A percentile compares a stretch with the other conserved stretches of the same genome.
These are phyloP conservation scores for Orobanche coerulescens DNA, from an alignment of 257 asterid species.

Conservation along the genomic window DNA sequence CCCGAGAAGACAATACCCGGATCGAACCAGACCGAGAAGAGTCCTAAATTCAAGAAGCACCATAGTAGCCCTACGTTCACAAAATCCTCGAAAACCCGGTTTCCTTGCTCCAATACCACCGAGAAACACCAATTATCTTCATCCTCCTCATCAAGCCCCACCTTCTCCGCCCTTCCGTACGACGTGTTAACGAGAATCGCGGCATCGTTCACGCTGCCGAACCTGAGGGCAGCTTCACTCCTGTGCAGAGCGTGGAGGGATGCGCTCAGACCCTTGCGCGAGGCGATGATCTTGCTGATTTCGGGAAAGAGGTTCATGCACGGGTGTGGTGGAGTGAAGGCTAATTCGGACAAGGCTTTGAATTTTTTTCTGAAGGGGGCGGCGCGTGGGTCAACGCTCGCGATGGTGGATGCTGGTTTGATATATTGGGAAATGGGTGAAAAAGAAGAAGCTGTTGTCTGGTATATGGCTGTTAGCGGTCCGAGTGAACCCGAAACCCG, in stretches of 20 bases:
- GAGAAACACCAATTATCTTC: too few species aligned
- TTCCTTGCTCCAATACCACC: too few species aligned
- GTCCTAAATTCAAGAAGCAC: too few species aligned
- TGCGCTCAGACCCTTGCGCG: slow-evolving; percentile 74
- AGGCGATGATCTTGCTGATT: slow-evolving; percentile 57
- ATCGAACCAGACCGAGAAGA: too few species aligned
- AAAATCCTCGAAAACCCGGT: too few species aligned
- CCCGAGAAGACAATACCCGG: too few species aligned
- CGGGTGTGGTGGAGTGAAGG: slow-evolving; percentile 64
- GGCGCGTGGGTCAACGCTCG: slow-evolving; percentile 85
- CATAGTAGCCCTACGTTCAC: too few species aligned
- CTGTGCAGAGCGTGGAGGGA: slow-evolving; percentile 82
- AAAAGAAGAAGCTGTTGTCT: slow-evolving; percentile 45
- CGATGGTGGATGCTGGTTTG: slow-evolving; percentile 91
- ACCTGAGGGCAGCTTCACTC: slow-evolving; percentile 62
- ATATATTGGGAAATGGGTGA: slow-evolving; percentile 77
- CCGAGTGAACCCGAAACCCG: too few species aligned
- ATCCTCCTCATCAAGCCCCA: too few species aligned
- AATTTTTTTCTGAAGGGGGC: slow-evolving; percentile 70
- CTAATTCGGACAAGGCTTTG: slow-evolving; percentile 50
- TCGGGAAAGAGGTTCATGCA: slow-evolving; percentile 84
- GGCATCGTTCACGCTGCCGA: slow-evolving; percentile 47
- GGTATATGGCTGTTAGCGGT: too few species aligned
- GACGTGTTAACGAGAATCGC: slow-evolving; percentile 60
- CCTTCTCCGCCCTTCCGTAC: slow-evolving; percentile 61